phyloP scores from a whole-genome alignment of 2,329 filamentous ascomycete genomes.

The Fusarium odoratissimum region DNA sequence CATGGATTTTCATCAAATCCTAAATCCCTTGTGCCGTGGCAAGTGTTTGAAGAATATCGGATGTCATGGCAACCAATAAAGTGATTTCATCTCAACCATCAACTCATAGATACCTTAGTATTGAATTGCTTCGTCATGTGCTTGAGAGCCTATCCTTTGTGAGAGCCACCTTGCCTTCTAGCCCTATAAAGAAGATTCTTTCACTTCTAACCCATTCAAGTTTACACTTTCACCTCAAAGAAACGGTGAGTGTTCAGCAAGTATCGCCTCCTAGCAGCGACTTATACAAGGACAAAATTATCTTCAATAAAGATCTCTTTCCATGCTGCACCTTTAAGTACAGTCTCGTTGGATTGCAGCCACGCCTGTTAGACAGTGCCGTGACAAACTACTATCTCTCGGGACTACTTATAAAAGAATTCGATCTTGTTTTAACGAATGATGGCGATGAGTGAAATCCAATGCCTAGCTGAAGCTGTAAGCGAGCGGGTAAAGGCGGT shows the following conservation, averaged over 20 bases:
- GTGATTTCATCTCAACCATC: too few species aligned
- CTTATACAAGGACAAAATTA: not conserved
- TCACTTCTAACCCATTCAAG: not conserved
- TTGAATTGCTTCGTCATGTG: not conserved
- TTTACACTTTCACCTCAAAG: not conserved
- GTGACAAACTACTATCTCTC: not conserved
- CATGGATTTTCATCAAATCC: too few species aligned
- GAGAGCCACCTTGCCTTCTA: not conserved
- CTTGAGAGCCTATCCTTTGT: not conserved
- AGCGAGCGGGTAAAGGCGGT: not conserved
- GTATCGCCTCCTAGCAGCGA: not conserved
- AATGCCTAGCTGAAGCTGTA: not conserved
- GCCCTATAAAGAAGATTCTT: not conserved
- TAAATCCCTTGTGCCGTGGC: too few species aligned
- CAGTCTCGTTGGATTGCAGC: not conserved
- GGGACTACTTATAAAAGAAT: not conserved
- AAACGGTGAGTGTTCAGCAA: not conserved
- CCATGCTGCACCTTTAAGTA: not conserved
- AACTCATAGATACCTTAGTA: not conserved
- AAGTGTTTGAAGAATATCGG: not conserved
- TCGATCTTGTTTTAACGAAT: not conserved
- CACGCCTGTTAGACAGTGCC: not conserved
- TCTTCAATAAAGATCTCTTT: not conserved
- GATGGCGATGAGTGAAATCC: not conserved
- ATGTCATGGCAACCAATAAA: not conserved